These are phyloP conservation scores for Starmerella stellata DNA, from an alignment of 805 yeast genomes.

Conservation along the genomic window DNA sequence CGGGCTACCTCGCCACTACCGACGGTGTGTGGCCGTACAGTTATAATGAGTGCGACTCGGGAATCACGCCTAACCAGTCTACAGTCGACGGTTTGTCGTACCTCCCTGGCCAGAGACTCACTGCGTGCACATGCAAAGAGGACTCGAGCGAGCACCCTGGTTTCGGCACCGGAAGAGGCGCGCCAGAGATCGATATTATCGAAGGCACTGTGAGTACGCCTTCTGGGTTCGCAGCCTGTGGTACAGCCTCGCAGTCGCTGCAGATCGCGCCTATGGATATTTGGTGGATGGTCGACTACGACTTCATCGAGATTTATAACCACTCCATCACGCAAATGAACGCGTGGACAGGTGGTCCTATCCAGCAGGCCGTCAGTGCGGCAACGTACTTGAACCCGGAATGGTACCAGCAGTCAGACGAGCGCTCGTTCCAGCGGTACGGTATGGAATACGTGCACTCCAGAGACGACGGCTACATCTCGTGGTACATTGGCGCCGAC, in stretches of 20 bases:
- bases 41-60: constrained; percentile 76
- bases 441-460: constrained; percentile 56
- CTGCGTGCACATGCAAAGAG: constrained; percentile 48
- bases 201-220: constrained; percentile 48
- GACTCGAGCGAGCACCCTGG: constrained; percentile 74
- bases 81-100: constrained; percentile 76
- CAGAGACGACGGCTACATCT: constrained; percentile 45
- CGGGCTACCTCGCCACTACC: constrained; percentile 72
- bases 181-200: constrained; percentile 83
- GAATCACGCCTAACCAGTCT: constrained; percentile 86
- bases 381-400: constrained; percentile 56
- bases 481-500: constrained; percentile 70
- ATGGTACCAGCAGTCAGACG: constrained; percentile 57
- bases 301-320: constrained; percentile 57
- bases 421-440: constrained; percentile 43
- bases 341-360: constrained; percentile 80
- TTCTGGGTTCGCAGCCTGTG: constrained; percentile 20
- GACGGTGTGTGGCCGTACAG: constrained; percentile 95
- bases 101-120: constrained; percentile 67
- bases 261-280: constrained; percentile 89
- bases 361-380: constrained; percentile 82
- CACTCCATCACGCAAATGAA: constrained; percentile 58
- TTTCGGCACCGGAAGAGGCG: constrained; percentile 76
- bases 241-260: constrained; percentile 66
- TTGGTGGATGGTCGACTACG: constrained; percentile 85